Percentiles rank a stretch among this genome's conserved stretches.
phyloP scores from a whole-genome alignment of 108 stramenopile genomes.

The Nitzschia putrida region DNA sequence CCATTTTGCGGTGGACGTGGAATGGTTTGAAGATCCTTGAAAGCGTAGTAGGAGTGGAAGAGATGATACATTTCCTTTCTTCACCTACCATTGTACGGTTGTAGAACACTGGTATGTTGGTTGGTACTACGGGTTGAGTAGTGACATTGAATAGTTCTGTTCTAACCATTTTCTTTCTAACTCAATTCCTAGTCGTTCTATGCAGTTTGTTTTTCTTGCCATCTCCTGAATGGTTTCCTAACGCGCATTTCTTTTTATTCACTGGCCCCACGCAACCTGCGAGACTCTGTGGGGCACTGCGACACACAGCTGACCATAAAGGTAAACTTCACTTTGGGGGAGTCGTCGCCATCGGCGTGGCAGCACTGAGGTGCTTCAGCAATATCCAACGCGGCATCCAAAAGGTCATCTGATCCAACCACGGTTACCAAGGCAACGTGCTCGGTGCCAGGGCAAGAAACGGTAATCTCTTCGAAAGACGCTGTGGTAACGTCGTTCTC shows the following conservation, averaged over 20 bases:
- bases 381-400: background rate
- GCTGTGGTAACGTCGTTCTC: background rate
- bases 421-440: background rate
- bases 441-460: background rate
- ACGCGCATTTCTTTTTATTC: no score
- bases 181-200: no score
- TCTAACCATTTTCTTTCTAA: no score
- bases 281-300: background rate
- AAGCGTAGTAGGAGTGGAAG: no score
- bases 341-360: background rate
- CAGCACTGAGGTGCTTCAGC: background rate
- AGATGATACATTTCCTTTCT: no score
- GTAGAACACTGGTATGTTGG: no score
- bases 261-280: no score
- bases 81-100: no score
- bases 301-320: background rate
- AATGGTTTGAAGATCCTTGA: conserved; percentile 33
- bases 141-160: no score
- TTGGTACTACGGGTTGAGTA: no score
- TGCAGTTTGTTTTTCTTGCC: no score
- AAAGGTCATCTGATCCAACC: background rate
- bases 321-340: background rate
- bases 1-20: conserved; percentile 28
- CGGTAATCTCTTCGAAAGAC: background rate
- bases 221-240: no score